Evolutionary conservation across 495 filamentous ascomycete genomes (phyloP).

Genomic region (Neurospora terricola): DNA sequence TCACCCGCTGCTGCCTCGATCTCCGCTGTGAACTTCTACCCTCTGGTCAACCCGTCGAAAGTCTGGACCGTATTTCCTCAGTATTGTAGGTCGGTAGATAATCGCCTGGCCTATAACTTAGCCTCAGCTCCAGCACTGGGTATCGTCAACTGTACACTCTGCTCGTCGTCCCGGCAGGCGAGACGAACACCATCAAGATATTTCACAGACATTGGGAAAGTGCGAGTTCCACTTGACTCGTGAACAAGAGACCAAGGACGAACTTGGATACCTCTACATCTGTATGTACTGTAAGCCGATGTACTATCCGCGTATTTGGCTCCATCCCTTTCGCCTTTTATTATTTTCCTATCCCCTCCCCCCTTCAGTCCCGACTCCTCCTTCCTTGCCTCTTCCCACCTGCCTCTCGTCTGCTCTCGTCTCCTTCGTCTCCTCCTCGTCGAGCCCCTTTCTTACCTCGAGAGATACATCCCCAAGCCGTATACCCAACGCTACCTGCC

Average conservation of each 20-base stretch:
- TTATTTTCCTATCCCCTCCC: not conserved
- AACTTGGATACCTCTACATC: not conserved
- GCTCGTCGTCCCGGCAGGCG: not conserved
- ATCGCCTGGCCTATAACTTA: not conserved
- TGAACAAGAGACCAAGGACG: not conserved
- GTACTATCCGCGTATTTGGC: not conserved
- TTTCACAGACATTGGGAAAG: not conserved
- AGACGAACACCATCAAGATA: not conserved
- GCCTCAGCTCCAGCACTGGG: not conserved
- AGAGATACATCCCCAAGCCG: not conserved
- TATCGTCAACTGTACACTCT: not conserved
- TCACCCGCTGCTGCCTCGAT: not conserved
- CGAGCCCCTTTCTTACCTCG: not conserved
- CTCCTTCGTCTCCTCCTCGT: not conserved
- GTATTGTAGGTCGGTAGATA: not conserved
- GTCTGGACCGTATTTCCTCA: not conserved
- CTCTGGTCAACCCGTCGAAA: not conserved
- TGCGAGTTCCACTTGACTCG: not conserved
- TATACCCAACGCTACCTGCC: not conserved
- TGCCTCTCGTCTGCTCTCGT: not conserved
- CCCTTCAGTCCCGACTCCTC: not conserved
- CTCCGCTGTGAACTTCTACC: not conserved
- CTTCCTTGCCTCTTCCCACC: not conserved
- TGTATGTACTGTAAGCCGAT: not conserved
- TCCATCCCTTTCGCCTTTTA: not conserved